Evolutionary conservation across 192 early-diverging fungal species (phyloP).

Genomic region (Coemansia sp.): DNA sequence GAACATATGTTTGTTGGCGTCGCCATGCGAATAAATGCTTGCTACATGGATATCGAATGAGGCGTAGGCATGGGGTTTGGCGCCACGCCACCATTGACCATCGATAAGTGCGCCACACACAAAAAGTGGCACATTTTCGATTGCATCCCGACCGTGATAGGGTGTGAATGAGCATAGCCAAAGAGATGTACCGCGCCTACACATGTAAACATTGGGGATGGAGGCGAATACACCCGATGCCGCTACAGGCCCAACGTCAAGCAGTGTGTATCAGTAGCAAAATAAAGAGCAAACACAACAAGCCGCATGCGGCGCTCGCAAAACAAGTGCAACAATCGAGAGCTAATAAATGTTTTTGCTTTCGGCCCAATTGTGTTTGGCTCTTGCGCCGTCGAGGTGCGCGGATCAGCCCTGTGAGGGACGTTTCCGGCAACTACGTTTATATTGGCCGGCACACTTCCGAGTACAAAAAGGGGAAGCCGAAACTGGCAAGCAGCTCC

Average conservation of each 20-base stretch:
- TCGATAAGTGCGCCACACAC: not conserved
- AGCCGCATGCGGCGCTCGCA: not conserved
- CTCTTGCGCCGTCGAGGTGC: not conserved
- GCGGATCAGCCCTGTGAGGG: not conserved
- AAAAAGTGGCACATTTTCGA: not conserved
- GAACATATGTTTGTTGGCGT: not conserved
- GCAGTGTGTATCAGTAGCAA: not conserved
- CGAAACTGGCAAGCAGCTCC: not conserved
- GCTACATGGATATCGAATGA: not conserved
- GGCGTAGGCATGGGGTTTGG: not conserved
- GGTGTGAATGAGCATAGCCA: not conserved
- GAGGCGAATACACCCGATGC: too few species aligned
- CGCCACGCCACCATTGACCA: slow-evolving; percentile 4
- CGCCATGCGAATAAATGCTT: not conserved
- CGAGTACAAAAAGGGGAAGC: not conserved
- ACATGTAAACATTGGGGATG: not conserved
- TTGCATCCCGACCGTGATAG: not conserved
- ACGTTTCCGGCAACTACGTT: not conserved
- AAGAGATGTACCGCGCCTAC: not conserved
- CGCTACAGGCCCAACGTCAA: too few species aligned
- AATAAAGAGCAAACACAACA: not conserved
- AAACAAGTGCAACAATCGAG: not conserved
- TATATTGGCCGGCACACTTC: too few species aligned
- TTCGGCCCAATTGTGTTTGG: not conserved
- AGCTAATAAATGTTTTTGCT: not conserved